These are phyloP conservation scores for Agaricus blazei DNA, from an alignment of 768 basidiomycete species.

Conservation along the genomic window DNA sequence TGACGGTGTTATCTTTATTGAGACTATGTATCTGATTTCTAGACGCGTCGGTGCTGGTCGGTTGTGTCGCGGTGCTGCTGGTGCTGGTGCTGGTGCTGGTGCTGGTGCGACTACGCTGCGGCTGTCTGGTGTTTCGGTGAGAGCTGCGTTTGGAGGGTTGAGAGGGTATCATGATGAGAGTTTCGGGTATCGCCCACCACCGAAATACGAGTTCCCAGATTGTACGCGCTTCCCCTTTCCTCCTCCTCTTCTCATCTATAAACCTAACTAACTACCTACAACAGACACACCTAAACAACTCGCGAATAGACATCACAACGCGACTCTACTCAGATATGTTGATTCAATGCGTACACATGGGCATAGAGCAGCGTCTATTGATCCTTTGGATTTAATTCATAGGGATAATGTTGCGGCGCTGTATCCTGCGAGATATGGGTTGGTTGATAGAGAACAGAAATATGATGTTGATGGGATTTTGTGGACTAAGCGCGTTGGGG, in stretches of 20 bases:
- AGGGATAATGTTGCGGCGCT: constrained; percentile 78
- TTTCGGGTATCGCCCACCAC: constrained; percentile 68
- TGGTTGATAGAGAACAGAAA: constrained; percentile 42
- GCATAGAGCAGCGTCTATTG: constrained; percentile 80
- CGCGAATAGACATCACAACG: constrained; percentile 64
- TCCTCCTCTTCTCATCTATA: not conserved
- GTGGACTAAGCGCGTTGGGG: constrained; percentile 53
- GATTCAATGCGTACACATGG: constrained; percentile 85
- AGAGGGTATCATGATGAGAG: constrained; percentile 69
- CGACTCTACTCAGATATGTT: constrained; percentile 79
- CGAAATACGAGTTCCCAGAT: constrained; percentile 62
- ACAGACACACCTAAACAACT: constrained; percentile 47
- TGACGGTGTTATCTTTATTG: not conserved
- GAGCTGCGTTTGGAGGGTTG: not conserved
- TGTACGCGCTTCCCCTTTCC: constrained; percentile 40
- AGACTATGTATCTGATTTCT: not conserved
- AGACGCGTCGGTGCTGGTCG: not conserved
- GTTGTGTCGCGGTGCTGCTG: not conserved
- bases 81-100: too few relatives aligned
- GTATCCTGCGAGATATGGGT: constrained; percentile 71
- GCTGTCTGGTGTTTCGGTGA: not conserved
- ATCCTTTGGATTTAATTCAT: constrained; percentile 83
- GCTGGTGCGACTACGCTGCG: not conserved
- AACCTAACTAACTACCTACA: not conserved
- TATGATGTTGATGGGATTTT: constrained; percentile 81